Evolutionary conservation across 2,329 filamentous ascomycete species (phyloP), one percentile per base, ranked within the genome.

Genomic region (Hymenoscyphus occultus): DNA sequence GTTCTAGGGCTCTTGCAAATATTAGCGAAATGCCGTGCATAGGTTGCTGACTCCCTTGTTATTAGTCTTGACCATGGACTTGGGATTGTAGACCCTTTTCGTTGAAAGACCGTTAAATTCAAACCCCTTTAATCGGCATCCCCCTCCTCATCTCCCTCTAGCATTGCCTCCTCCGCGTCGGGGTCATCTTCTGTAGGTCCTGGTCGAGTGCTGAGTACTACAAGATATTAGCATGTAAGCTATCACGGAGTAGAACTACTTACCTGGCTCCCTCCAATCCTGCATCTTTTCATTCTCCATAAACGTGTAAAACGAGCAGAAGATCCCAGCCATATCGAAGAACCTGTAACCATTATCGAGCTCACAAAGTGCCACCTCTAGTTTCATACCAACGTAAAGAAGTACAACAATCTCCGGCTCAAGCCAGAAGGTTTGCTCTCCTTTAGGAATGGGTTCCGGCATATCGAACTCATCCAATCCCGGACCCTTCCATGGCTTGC

Each of bases 241-340:
- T 28, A 28, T 28, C 28, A 28, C 28, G 28, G 28, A 28, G 28
- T 28, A 3, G 28, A 28, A 28, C 28, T 28, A 35, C 68, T 65
- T 64, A 74, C 73, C 68, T 51, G 88, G 88, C 31, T 83, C 77
- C 74, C 87, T 90, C 82, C 85, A 93, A 19, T 81, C 76, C 28
- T 81, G 71, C 88, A 93, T 90, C 69, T 90, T 78, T 69, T 89
- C 85, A 74, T 93, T 91, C 0, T 85, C 83, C 32, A 93, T 78
- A 64, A 86, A 85, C 0, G 80, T 83, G 73, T 90, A 86, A 73
- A 90, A 91, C 0, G 83, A 84, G 2, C 86, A 86, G 64, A 84
- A 83, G 12, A 88, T 74, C 0, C 80, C 80, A 16, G 89, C 74
- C 1, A 80, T 76, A 72, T 88, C 88, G 73, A 93, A 84, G 74